These are phyloP conservation scores for Triangularia verruculosa DNA, from an alignment of 2,329 filamentous ascomycete species.

Conservation along the genomic window DNA sequence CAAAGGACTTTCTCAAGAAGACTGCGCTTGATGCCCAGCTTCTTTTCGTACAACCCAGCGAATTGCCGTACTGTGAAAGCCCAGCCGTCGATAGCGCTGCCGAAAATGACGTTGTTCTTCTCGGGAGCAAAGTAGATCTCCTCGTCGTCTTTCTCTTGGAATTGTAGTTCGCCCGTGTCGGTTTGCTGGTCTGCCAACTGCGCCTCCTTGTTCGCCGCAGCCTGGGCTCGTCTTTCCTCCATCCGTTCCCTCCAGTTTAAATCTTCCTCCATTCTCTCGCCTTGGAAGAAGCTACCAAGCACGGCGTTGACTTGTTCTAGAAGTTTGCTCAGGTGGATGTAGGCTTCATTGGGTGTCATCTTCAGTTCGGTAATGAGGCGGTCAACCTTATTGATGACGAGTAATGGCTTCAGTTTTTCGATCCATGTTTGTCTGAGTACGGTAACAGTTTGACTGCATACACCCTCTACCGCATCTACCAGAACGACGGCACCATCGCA, in stretches of 20 bases:
- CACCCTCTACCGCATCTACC: conserved; percentile 94
- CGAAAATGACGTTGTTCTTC: conserved; percentile 98
- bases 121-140: conserved; percentile 98
- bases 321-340: conserved; percentile 81
- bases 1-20: conserved; percentile 90
- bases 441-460: conserved; percentile 97
- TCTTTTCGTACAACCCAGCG: conserved; percentile 89
- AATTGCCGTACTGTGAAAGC: conserved; percentile 96
- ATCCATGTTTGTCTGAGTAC: conserved; percentile 93
- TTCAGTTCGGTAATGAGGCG: conserved; percentile 89
- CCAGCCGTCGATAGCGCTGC: conserved; percentile 98
- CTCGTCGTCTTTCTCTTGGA: conserved; percentile 90
- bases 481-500: conserved; percentile 94
- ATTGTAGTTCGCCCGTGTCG: conserved; percentile 62
- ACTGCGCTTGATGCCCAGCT: conserved; percentile 87
- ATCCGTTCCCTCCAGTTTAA: conserved; percentile 92
- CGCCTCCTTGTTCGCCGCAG: conserved; percentile 60
- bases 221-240: conserved; percentile 73
- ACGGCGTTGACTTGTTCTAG: conserved; percentile 97
- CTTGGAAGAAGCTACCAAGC: conserved; percentile 94
- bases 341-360: conserved; percentile 87
- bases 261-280: conserved; percentile 97
- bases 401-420: conserved; percentile 88
- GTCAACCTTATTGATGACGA: conserved; percentile 99
- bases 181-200: conserved; percentile 48